Percentiles rank a stretch among this genome's conserved stretches.
phyloP scores from a whole-genome alignment of 495 filamentous ascomycete species.

The Astrothelium macrocarpum region DNA sequence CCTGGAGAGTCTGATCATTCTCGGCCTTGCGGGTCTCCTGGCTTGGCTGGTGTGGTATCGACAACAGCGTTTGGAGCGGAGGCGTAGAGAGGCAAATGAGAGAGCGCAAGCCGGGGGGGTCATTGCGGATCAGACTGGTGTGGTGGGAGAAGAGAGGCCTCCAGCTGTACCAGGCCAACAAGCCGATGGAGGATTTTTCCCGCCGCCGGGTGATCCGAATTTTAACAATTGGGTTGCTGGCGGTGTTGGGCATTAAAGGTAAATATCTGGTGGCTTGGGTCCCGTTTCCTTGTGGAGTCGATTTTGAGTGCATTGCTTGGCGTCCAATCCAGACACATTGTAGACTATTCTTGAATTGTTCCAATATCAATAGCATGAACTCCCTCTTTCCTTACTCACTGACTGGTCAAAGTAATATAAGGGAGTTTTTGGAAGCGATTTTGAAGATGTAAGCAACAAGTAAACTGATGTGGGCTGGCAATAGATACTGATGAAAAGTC shows the following conservation, averaged over 20 bases:
- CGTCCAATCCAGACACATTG: not conserved
- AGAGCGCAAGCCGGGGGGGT: constrained; percentile 16
- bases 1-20: constrained; percentile 75
- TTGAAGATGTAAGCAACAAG: too few relatives aligned
- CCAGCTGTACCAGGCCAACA: constrained; percentile 29
- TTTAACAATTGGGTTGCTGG: constrained; percentile 66
- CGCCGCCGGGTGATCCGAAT: constrained; percentile 59
- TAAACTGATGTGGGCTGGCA: too few relatives aligned
- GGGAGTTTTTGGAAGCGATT: too few relatives aligned
- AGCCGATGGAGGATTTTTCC: constrained; percentile 58
- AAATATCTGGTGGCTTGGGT: not conserved
- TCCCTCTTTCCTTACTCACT: too few relatives aligned
- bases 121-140: constrained; percentile 2
- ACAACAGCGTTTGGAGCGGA: constrained; percentile 50
- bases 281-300: not conserved
- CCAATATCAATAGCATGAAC: not conserved
- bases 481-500: too few relatives aligned
- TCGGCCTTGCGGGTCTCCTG: constrained; percentile 63
- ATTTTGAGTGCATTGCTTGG: constrained; percentile 1
- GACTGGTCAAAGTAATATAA: too few relatives aligned
- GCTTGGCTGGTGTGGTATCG: constrained; percentile 75
- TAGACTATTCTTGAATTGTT: not conserved
- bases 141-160: constrained; percentile 16
- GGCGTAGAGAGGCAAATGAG: constrained; percentile 33
- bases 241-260: constrained; percentile 59